These are phyloP conservation scores for Phyllosticta paracitricarpa DNA, from an alignment of 2,329 filamentous ascomycete genomes.

Conservation along the genomic window DNA sequence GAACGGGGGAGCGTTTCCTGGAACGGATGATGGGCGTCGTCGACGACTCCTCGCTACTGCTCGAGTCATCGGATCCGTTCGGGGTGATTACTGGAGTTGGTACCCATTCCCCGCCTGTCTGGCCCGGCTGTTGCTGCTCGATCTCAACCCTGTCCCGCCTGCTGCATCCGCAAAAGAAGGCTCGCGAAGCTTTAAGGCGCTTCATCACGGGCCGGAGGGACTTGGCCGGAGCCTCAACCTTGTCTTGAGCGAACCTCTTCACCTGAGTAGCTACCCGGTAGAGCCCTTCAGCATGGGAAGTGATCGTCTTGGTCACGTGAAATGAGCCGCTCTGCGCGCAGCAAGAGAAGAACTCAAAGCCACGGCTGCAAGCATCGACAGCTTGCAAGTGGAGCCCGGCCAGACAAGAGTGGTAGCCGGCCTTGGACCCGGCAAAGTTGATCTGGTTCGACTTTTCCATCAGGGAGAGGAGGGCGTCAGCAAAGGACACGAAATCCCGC, in stretches of 20 bases:
- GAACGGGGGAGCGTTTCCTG: not conserved
- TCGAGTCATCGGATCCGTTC: not conserved
- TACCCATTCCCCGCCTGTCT: not conserved
- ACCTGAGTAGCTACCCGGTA: not conserved
- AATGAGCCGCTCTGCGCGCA: not conserved
- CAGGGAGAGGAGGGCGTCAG: not conserved
- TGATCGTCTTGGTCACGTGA: not conserved
- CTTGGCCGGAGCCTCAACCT: not conserved
- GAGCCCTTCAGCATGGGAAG: not conserved
- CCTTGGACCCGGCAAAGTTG: not conserved
- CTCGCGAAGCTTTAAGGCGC: not conserved
- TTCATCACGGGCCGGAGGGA: not conserved
- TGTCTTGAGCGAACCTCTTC: not conserved
- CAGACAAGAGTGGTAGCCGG: not conserved
- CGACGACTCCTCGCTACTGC: not conserved
- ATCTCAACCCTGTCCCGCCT: not conserved
- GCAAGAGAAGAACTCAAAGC: not conserved
- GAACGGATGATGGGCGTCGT: not conserved
- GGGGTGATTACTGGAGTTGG: not conserved
- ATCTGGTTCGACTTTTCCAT: not conserved
- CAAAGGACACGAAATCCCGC: not conserved
- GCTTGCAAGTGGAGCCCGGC: not conserved
- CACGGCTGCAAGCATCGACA: not conserved
- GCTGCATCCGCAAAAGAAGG: not conserved
- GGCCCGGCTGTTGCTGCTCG: not conserved